Evolutionary conservation across 2,329 filamentous ascomycete genomes (phyloP).

Genomic region (Ploettnerulaceae sp.): DNA sequence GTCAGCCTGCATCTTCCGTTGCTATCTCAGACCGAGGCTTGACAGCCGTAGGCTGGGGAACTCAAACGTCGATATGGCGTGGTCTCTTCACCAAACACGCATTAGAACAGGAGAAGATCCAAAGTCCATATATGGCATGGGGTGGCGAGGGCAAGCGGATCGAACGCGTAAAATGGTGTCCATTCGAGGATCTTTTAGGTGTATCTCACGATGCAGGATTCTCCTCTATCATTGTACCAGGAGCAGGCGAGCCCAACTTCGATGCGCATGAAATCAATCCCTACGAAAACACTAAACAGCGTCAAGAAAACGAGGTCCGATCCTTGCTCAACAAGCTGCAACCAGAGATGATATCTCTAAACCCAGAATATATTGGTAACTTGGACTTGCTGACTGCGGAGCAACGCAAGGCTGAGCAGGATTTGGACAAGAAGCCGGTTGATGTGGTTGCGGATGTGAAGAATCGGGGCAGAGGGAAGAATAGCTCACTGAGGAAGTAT

Average conservation of each 20-base stretch:
- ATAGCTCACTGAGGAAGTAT: conserved; percentile 81
- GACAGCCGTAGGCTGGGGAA: conserved; percentile 87
- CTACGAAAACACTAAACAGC: conserved; percentile 88
- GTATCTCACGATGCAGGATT: conserved; percentile 82
- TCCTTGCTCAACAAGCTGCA: conserved; percentile 87
- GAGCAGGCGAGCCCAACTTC: conserved; percentile 94
- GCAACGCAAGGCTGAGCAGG: conserved; percentile 70
- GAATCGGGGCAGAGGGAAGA: conserved; percentile 84
- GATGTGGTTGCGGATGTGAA: conserved; percentile 57
- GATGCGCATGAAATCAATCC: conserved; percentile 92
- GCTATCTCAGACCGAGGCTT: conserved; percentile 85
- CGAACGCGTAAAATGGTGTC: conserved; percentile 84
- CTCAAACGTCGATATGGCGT: conserved; percentile 84
- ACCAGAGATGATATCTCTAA: conserved; percentile 93
- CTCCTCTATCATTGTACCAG: conserved; percentile 83
- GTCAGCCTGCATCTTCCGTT: conserved; percentile 75
- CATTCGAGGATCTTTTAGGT: conserved; percentile 88
- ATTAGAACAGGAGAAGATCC: conserved; percentile 69
- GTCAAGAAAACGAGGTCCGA: conserved; percentile 89
- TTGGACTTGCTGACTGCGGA: conserved; percentile 77
- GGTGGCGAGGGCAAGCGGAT: conserved; percentile 78
- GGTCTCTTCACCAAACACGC: conserved; percentile 75
- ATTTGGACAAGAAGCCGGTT: conserved; percentile 66
- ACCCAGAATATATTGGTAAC: conserved; percentile 87
- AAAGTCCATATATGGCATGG: conserved; percentile 90